Evolutionary conservation across 306 rosid genomes (phyloP), one percentile per base, ranked within the genome.

Genomic region (Benincasa hispida): DNA sequence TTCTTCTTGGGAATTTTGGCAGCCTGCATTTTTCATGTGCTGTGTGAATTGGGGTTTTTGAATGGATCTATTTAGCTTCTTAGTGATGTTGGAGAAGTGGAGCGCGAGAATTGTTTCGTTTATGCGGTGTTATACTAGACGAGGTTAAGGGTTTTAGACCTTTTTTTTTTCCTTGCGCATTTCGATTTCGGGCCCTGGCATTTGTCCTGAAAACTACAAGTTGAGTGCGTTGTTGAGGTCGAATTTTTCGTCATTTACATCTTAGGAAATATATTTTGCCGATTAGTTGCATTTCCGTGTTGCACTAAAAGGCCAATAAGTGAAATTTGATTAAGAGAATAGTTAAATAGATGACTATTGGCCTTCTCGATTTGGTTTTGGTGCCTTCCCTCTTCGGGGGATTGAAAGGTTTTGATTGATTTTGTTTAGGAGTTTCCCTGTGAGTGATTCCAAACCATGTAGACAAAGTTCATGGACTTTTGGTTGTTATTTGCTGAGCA

Each of bases 401-500:
- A 59, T 59, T 76, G 60, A 1, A 77, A 69, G 21, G 60, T 48
- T 22, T 69, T 21, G 67, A 15, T 11, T 63, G 22, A 57, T 78
- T 41, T 24, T 0, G 50, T 32, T 28, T 13, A 5, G 21, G 22
- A 41, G 28, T 72, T 28, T 41, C 12, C 21, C 45, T 19, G 25
- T n/a, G 25, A 13, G 37, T 45, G 14, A 69, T 37, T 19, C 21
- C 57, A 69, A 22, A 24, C 39, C 56, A 24, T 70, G 54, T 28
- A 27, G 76, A 72, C 8, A 0, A 67, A 53, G 50, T 48, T 19
- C 56, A 15, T 80, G 55, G 63, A 76, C 74, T 79, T 63, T 89
- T 85, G 90, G 90, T 34, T 60, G 81, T 83, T 76, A 86, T 81
- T 58, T 78, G 83, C 41, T 84, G 79, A 85, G 87, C 96, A 94